Evolutionary conservation across 345 rosid species (phyloP).

Genomic region (Eucalyptus sp.): DNA sequence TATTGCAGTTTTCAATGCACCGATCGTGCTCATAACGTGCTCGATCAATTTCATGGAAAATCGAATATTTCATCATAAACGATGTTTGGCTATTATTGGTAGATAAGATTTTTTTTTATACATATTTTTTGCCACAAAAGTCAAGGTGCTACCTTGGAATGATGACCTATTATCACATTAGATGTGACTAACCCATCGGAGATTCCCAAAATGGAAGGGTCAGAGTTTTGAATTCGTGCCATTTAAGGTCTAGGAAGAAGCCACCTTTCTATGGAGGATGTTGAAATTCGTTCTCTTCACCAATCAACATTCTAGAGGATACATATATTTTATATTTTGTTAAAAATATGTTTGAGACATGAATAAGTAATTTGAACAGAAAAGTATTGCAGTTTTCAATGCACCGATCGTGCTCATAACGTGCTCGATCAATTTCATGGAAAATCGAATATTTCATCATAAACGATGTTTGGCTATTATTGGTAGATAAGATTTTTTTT

Average conservation of each 20-base stretch:
- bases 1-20: not conserved
- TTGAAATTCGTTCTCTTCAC: too few species aligned
- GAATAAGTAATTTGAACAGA: too few species aligned
- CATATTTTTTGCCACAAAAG: not conserved
- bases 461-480: too few species aligned
- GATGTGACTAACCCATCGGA: not conserved
- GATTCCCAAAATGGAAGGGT: not conserved
- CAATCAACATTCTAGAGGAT: too few species aligned
- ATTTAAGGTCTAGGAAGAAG: not conserved
- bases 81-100: not conserved
- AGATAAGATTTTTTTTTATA: not conserved
- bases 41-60: too few species aligned
- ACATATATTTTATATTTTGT: too few species aligned
- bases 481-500: too few species aligned
- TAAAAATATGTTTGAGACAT: too few species aligned
- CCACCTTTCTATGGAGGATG: not conserved
- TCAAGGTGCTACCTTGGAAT: not conserved
- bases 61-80: not conserved
- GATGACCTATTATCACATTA: not conserved
- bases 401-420: too few species aligned
- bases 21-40: accelerated
- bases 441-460: too few species aligned
- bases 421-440: too few species aligned
- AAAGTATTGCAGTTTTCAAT: too few species aligned
- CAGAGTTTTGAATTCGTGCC: not conserved